These are phyloP conservation scores for Suillus plorans DNA, from an alignment of 768 basidiomycete genomes.

Conservation along the genomic window DNA sequence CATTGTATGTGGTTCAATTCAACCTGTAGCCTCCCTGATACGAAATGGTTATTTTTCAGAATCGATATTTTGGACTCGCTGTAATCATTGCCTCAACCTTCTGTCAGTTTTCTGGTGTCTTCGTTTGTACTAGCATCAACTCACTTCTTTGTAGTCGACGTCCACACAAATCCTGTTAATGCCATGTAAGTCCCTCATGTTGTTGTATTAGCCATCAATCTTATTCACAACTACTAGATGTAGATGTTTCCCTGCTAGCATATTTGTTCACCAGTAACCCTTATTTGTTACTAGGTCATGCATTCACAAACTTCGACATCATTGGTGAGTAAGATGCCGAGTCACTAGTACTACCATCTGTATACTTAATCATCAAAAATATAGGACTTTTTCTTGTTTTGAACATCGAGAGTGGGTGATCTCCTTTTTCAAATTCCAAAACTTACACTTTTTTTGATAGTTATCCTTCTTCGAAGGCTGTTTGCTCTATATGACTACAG, in stretches of 20 bases:
- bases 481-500: conserved; percentile 6
- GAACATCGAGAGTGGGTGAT: conserved; percentile 3
- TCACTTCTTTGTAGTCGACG: not conserved
- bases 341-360: not conserved
- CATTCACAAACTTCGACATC: not conserved
- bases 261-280: not conserved
- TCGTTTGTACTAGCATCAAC: not conserved
- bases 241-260: not conserved
- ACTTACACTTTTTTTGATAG: not conserved
- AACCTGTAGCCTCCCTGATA: not conserved
- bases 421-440: not conserved
- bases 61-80: conserved; percentile 4
- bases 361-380: not conserved
- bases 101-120: not conserved
- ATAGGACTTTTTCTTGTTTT: not conserved
- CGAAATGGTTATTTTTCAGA: not conserved
- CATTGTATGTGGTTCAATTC: not conserved
- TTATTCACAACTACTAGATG: not conserved
- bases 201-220: not conserved
- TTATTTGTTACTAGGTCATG: not conserved
- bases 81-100: not conserved
- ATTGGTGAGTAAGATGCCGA: not conserved
- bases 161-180: not conserved
- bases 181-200: not conserved
- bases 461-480: conserved; percentile 5